phyloP scores from a whole-genome alignment of 768 basidiomycete species.

The Podaxis sp. region DNA sequence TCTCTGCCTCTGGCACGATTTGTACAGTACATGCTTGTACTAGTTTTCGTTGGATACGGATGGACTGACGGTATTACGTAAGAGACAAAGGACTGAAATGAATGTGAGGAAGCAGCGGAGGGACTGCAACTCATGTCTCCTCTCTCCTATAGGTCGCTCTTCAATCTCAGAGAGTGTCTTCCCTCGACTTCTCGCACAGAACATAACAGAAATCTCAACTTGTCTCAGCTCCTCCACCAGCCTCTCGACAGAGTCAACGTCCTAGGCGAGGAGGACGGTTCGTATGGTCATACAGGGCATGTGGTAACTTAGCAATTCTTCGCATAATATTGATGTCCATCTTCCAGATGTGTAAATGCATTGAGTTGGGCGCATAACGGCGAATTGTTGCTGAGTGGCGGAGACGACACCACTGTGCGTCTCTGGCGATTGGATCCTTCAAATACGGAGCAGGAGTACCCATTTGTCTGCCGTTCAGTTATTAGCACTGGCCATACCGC shows the following conservation, averaged over 20 bases:
- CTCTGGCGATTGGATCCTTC: conserved; percentile 70
- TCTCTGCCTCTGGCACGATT: not conserved
- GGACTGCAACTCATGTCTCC: not conserved
- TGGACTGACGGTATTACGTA: conserved; percentile 5
- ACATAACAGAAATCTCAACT: conserved; percentile 23
- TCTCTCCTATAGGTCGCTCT: conserved; percentile 11
- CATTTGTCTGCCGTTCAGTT: conserved; percentile 62
- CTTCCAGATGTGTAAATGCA: conserved; percentile 69
- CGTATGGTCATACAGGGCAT: conserved; percentile 69
- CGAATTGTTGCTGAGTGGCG: conserved; percentile 62
- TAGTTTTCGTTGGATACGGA: not conserved
- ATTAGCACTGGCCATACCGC: conserved; percentile 76
- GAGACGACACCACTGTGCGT: conserved; percentile 76
- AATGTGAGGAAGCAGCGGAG: not conserved
- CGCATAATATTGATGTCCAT: not conserved
- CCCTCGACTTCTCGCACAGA: conserved; percentile 23
- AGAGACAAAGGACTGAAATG: not conserved
- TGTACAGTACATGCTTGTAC: not conserved
- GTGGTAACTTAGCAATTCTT: conserved; percentile 13
- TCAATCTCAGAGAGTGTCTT: conserved; percentile 12
- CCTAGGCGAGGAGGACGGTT: conserved; percentile 51
- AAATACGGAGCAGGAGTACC: conserved; percentile 48
- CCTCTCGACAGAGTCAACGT: conserved; percentile 68
- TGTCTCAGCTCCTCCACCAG: conserved; percentile 25
- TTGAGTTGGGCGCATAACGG: conserved; percentile 71